These are phyloP conservation scores for Mycena chlorophos DNA, from an alignment of 768 basidiomycete species.

Conservation along the genomic window DNA sequence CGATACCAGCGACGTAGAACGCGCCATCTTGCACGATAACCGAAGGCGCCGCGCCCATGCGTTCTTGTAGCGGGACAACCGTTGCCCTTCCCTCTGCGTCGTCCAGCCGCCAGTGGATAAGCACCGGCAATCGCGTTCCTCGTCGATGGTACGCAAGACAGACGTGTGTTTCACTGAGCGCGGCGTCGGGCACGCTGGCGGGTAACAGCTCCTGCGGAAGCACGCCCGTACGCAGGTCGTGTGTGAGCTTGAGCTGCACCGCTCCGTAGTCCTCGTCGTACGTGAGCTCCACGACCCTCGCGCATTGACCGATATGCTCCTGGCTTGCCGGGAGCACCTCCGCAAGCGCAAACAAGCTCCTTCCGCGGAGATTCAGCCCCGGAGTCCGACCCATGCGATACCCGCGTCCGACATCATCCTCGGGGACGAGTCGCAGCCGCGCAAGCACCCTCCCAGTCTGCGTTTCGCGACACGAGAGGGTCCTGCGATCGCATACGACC, in stretches of 20 bases:
- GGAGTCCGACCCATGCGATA: neutral
- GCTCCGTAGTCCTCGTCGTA: neutral
- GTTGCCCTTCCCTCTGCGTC: neutral
- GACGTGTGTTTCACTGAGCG: neutral
- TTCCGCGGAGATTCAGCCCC: neutral
- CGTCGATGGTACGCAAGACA: constrained; percentile 1
- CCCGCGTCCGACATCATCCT: neutral
- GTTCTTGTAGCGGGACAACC: neutral
- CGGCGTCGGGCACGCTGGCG: neutral
- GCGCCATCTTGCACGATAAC: neutral
- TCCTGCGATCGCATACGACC: neutral
- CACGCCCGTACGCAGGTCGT: neutral
- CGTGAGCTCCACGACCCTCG: neutral
- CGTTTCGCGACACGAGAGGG: constrained; percentile 2
- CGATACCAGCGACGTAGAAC: neutral
- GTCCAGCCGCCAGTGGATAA: constrained; percentile 1
- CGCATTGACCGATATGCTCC: neutral
- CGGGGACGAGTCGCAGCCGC: neutral
- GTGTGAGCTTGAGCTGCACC: neutral
- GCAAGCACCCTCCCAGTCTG: constrained; percentile 2
- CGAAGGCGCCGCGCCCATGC: neutral
- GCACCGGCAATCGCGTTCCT: neutral
- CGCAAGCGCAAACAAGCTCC: constrained; percentile 1
- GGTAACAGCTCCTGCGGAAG: neutral
- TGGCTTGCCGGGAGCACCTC: neutral